phyloP scores from a whole-genome alignment of 1,284 basidiomycete species.

The Rhodotorula sp. region DNA sequence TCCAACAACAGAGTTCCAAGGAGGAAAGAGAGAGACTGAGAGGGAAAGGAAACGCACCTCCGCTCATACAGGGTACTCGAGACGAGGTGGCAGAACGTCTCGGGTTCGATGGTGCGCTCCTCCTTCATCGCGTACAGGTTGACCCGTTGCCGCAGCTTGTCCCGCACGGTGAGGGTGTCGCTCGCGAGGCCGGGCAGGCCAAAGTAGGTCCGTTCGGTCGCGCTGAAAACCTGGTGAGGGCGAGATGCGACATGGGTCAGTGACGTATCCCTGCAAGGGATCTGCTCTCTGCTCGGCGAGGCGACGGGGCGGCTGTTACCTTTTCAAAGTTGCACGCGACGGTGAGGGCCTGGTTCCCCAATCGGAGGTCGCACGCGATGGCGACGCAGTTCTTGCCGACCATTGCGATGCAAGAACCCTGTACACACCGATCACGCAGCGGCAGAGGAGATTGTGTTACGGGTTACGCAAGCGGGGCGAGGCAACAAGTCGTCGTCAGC shows the following conservation, averaged over 20 bases:
- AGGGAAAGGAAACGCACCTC: conserved; percentile 52
- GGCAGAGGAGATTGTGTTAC: not conserved
- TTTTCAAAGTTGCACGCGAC: conserved; percentile 93
- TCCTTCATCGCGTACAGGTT: conserved; percentile 99
- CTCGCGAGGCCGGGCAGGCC: conserved; percentile 92
- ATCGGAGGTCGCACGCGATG: conserved; percentile 90
- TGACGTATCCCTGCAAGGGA: not conserved
- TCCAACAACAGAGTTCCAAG: not conserved
- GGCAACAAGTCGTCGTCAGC: not conserved
- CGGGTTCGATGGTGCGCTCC: conserved; percentile 92
- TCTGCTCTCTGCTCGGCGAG: not conserved
- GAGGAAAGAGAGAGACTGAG: not conserved
- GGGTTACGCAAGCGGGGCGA: too few species aligned
- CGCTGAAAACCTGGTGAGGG: conserved; percentile 74
- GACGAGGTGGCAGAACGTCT: conserved; percentile 93
- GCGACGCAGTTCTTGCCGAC: conserved; percentile 98
- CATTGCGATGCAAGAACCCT: conserved; percentile 97
- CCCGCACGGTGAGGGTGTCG: conserved; percentile 89
- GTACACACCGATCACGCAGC: not conserved
- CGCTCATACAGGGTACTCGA: conserved; percentile 97
- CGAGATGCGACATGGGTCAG: not conserved
- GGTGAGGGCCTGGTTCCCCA: conserved; percentile 86
- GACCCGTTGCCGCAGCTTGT: conserved; percentile 86
- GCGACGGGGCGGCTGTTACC: conserved; percentile 54
- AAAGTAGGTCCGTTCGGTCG: conserved; percentile 88